Evolutionary conservation across 306 rosid genomes (phyloP).

Genomic region (Malus domestica): ASM211411v1 NC_041789.1:30122001-30122500

Average conservation of each 20-base stretch:
- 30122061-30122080: conserved; percentile 25
- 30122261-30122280: conserved; percentile 28
- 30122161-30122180: conserved; percentile 33
- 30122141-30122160: conserved; percentile 40
- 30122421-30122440: conserved; percentile 33
- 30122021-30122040: conserved; percentile 20
- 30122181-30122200: conserved; percentile 38
- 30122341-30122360: conserved; percentile 71
- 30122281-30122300: conserved; percentile 34
- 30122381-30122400: conserved; percentile 22
- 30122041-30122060: conserved; percentile 34
- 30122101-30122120: conserved; percentile 39
- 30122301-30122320: conserved; percentile 24
- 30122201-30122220: conserved; percentile 30
- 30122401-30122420: conserved; percentile 24
- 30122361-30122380: conserved; percentile 42
- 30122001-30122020: conserved; percentile 22
- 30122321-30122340: conserved; percentile 55
- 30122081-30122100: conserved; percentile 28
- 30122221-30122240: conserved; percentile 47
- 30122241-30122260: conserved; percentile 55
- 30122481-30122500: conserved; percentile 29
- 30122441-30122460: conserved; percentile 36
- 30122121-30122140: conserved; percentile 21
- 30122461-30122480: conserved; percentile 32